Conservation (phyloP, 1,139 yeast species). For the Yamadazyma trypodendri region DNA sequence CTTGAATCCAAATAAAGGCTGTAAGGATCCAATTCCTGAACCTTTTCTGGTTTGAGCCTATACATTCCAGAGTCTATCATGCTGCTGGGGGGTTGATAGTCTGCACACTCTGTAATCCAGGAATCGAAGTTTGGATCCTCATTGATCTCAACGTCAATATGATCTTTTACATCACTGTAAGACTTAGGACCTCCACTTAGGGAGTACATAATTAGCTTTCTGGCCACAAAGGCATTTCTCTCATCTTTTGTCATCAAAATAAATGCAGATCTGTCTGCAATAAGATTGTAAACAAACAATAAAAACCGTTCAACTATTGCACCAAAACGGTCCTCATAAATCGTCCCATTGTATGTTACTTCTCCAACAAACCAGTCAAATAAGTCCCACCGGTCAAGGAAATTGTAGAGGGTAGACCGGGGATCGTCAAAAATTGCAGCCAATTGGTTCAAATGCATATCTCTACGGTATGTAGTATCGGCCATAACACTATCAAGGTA, state of each 20-base stretch:
- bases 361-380: constrained; percentile 50
- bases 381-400: constrained; percentile 64
- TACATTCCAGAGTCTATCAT: constrained; percentile 42
- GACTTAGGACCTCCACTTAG: constrained; percentile 55
- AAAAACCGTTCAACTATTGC: constrained; percentile 54
- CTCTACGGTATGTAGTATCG: constrained; percentile 41
- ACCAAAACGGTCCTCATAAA: constrained; percentile 58
- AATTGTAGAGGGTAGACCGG: constrained; percentile 39
- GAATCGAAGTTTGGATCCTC: constrained; percentile 38
- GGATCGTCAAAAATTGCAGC: constrained; percentile 48
- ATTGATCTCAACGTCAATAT: constrained; percentile 34
- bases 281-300: constrained; percentile 52
- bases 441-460: constrained; percentile 58
- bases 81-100: constrained; percentile 41
- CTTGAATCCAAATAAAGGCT: constrained; percentile 36
- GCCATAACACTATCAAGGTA: constrained; percentile 35
- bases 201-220: constrained; percentile 42
- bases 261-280: constrained; percentile 56
- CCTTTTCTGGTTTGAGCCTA: constrained; percentile 43
- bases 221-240: constrained; percentile 24
- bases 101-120: constrained; percentile 38
- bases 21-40: constrained; percentile 36
- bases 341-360: constrained; percentile 34
- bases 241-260: constrained; percentile 25
- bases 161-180: constrained; percentile 47